Conservation (phyloP, 805 yeast genomes). For the Candida chilensis region DNA sequence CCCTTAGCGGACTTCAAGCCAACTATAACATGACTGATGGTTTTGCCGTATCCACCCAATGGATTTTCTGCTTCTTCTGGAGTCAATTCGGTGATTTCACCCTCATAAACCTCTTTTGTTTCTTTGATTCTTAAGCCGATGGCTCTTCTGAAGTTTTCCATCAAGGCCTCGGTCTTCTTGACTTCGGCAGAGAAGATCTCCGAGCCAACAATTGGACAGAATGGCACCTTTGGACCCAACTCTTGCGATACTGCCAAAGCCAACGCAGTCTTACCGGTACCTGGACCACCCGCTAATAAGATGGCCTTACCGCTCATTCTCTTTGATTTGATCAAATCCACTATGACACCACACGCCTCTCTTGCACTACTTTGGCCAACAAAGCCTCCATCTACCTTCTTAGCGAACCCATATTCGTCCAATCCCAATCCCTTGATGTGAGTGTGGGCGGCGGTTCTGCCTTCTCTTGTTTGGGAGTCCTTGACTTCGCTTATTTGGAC, state of each 20-base stretch:
- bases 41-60: constrained; percentile 95
- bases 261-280: constrained; percentile 96
- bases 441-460: constrained; percentile 91
- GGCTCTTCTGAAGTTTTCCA: constrained; percentile 95
- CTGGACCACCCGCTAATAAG: constrained; percentile 93
- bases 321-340: constrained; percentile 85
- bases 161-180: constrained; percentile 90
- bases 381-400: constrained; percentile 80
- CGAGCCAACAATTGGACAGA: constrained; percentile 93
- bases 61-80: constrained; percentile 97
- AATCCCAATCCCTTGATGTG: constrained; percentile 93
- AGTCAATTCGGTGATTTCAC: constrained; percentile 92
- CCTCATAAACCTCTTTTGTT: constrained; percentile 95
- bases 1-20: constrained; percentile 92
- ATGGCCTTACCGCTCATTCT: constrained; percentile 96
- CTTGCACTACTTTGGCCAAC: constrained; percentile 71
- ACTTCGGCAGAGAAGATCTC: constrained; percentile 95
- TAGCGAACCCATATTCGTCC: constrained; percentile 84
- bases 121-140: constrained; percentile 95
- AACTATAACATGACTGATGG: constrained; percentile 87
- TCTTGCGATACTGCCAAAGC: constrained; percentile 95
- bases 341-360: constrained; percentile 92
- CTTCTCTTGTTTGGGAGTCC: constrained; percentile 40
- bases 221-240: constrained; percentile 94
- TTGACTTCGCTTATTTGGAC: constrained; percentile 74